Base-by-base conservation (phyloP, 257 asterid genomes). In the Verbena officinalis region DNA sequence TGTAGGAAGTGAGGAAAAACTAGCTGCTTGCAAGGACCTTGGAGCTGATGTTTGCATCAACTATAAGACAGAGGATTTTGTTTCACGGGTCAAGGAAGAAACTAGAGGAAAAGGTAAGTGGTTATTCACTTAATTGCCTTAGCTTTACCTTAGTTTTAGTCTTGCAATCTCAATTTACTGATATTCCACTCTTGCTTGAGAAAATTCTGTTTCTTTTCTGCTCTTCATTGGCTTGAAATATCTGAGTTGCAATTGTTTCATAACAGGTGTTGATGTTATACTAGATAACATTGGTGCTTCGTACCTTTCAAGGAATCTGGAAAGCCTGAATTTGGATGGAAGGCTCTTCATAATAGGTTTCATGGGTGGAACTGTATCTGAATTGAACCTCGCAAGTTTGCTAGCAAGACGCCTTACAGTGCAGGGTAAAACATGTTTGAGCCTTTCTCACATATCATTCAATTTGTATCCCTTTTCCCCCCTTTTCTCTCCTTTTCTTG, bases 21-120 rank as follows among this genome's bases (percentile, higher is more conserved):
- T 94, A 57, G 88, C 84, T 68, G 94, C 92, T 67, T 90, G 99
- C 89, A 91, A 83, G 83, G 87, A 80, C 38, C 95, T 94, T 7
- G 99, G 99, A 58, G 97, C 97, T 38, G 95, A 90, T 73, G 95
- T 90, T 76, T 85, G 95, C 84, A 94, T 94, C 80, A 94, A 90
- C 73, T 94, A 94, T 78, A 94, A 84, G 80, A 86, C 95, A 4
- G 86, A 89, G 78, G 99, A 93, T 76, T 93, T 94, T 71, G 95
- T 83, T 70, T 74, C 87, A 3, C 89, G 99, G 17, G 85, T 93
- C 55, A 87, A 87, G 79, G 91, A 86, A 86, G 97, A 93, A 84
- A 90, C 99, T 3, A 90, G 89, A 59, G 99, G 97, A 52, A 86
- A 86, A 81, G 97, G 98, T 88, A 1, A 59, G 30, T 24, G 22